Conservation (phyloP, 2,329 filamentous ascomycete species). For the Rachicladosporium sp. region DNA sequence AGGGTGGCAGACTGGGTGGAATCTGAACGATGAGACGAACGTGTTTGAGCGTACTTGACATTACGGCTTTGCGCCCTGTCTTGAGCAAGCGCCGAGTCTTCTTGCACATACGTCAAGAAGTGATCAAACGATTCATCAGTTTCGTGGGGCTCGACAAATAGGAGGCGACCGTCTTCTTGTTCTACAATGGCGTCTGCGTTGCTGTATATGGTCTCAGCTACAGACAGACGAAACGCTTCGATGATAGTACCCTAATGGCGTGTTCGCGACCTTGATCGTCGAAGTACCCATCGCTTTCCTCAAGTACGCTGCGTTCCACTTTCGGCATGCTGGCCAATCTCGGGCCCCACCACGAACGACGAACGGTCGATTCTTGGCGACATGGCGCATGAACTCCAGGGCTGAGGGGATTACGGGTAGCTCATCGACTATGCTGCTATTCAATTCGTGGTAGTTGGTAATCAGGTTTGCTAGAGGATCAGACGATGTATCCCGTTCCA, state of each 20-base stretch:
- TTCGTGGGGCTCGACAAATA: constrained; percentile 63
- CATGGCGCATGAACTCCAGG: constrained; percentile 68
- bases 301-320: constrained; percentile 54
- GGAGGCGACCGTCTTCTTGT: constrained; percentile 38
- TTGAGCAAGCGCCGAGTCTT: constrained; percentile 23
- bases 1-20: neutral
- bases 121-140: constrained; percentile 48
- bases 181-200: constrained; percentile 51
- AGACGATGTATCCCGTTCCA: no score
- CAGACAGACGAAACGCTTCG: constrained; percentile 28
- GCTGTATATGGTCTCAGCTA: constrained; percentile 30
- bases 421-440: constrained; percentile 47
- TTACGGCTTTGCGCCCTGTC: constrained; percentile 5
- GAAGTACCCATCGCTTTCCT: constrained; percentile 41
- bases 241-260: constrained; percentile 49
- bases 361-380: constrained; percentile 62
- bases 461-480: constrained; percentile 35
- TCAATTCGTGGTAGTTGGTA: constrained; percentile 61
- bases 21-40: constrained; percentile 30
- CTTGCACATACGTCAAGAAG: constrained; percentile 50
- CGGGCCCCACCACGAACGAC: constrained; percentile 52
- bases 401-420: constrained; percentile 55
- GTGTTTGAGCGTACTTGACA: constrained; percentile 64
- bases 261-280: constrained; percentile 62
- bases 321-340: constrained; percentile 49